Evolutionary conservation across 345 rosid species (phyloP), one percentile per base, ranked within the genome.

Genomic region (Eucalyptus rudis): DNA sequence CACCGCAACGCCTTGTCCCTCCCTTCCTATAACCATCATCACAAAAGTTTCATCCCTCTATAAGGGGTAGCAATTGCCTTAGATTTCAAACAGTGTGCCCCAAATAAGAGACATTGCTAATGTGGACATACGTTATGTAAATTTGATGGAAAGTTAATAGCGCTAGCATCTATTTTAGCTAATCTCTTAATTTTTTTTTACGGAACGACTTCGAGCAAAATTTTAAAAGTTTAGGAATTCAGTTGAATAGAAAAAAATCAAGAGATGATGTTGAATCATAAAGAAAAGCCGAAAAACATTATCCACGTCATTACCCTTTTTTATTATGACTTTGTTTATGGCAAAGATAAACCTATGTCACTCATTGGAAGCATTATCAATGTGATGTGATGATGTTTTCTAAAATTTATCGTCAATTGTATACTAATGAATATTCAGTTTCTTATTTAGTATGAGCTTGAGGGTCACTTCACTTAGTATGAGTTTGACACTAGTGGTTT

Each of bases 111-210:
- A 54, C 24, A 54, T 54, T 54, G 58, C 25, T 54, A 54, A 54
- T 54, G 5, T 54, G 58, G 58, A 54, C 1, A 54, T 24, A 59
- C 27, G 0, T n/a, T 64, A 64, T 14, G 36, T 0, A 64, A 3
- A 4, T 64, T 64, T 0, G 64, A 58, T 0, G 1, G 4, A 1
- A 59, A 59, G 31, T 11, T 59, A 59, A 27, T 0, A 27, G 66
- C 7, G 0, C n/a, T 59, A 25, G 31, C 66, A 27, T 5, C 66
- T 25, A 24, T 11, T 27, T 59, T 59, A 12, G n/a, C n/a, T n/a
- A n/a, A n/a, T n/a, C n/a, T n/a, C n/a, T n/a, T n/a, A n/a, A n/a
- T n/a, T n/a, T n/a, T n/a, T n/a, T n/a, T n/a, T n/a, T n/a, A n/a
- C n/a, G n/a, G n/a, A n/a, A n/a, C n/a, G n/a, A n/a, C n/a, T n/a